These are phyloP conservation scores for Diutina rugosa DNA, from an alignment of 1,139 yeast genomes.

Conservation along the genomic window DNA sequence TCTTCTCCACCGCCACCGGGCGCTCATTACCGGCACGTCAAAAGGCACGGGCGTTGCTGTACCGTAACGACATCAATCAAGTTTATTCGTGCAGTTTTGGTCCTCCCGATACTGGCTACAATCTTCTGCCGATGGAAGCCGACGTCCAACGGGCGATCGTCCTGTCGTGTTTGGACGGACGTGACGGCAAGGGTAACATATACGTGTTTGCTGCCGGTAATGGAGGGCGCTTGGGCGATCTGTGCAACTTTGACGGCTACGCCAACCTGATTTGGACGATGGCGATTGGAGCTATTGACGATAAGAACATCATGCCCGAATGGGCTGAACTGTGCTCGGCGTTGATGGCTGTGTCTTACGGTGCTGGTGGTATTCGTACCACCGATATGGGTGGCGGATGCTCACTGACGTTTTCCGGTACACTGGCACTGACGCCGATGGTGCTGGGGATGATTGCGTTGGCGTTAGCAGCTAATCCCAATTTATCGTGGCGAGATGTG, in stretches of 20 bases:
- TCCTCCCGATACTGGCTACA: constrained; percentile 84
- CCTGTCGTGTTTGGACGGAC: constrained; percentile 73
- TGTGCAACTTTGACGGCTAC: constrained; percentile 95
- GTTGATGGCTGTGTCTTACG: constrained; percentile 89
- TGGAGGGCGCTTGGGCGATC: constrained; percentile 74
- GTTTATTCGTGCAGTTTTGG: constrained; percentile 99
- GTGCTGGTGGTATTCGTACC: constrained; percentile 87
- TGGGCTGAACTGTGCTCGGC: constrained; percentile 94
- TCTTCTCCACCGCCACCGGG: constrained; percentile 20
- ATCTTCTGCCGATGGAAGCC: constrained; percentile 74
- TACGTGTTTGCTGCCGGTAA: constrained; percentile 96
- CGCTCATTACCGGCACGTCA: constrained; percentile 32
- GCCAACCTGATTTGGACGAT: constrained; percentile 92
- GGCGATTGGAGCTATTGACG: constrained; percentile 90
- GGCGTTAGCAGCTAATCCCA: constrained; percentile 70
- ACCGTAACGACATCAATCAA: constrained; percentile 71
- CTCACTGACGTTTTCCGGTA: constrained; percentile 76
- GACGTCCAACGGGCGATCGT: constrained; percentile 72
- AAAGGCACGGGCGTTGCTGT: constrained; percentile 81
- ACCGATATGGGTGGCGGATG: constrained; percentile 74
- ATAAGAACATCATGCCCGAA: constrained; percentile 70
- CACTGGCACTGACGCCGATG: constrained; percentile 98
- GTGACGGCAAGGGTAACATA: constrained; percentile 70
- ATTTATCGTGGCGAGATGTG: constrained; percentile 90
- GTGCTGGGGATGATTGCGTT: constrained; percentile 91